phyloP scores from a whole-genome alignment of 2,329 filamentous ascomycete species.

The Penicillium sp. region DNA sequence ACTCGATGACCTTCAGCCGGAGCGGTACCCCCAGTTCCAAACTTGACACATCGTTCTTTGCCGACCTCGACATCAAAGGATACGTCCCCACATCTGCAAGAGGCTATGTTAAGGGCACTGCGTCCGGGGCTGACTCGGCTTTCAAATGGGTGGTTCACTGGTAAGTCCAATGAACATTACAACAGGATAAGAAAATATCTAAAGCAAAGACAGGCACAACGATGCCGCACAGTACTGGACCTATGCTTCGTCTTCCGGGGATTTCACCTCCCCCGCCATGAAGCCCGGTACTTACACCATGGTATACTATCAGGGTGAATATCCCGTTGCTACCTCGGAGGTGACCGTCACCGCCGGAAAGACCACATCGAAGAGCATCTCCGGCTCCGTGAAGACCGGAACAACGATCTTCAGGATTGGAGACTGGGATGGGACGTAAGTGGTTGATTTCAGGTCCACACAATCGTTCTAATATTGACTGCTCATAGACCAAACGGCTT shows the following conservation, averaged over 20 bases:
- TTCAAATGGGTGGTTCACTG: slow-evolving; percentile 62
- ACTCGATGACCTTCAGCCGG: slow-evolving; percentile 59
- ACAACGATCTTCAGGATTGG: slow-evolving; percentile 63
- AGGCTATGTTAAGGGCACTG: slow-evolving; percentile 60
- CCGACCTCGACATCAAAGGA: slow-evolving; percentile 55
- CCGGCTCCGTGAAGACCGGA: slow-evolving; percentile 47
- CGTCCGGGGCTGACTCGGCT: slow-evolving; percentile 53
- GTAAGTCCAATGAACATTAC: slow-evolving; percentile 27
- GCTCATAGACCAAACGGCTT: slow-evolving; percentile 53
- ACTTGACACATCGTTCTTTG: slow-evolving; percentile 59
- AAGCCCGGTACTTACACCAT: slow-evolving; percentile 68
- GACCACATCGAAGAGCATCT: slow-evolving; percentile 51
- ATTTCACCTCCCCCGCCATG: slow-evolving; percentile 64
- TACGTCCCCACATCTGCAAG: slow-evolving; percentile 56
- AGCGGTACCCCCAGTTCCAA: slow-evolving; percentile 53
- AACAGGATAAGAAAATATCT: not conserved
- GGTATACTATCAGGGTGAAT: slow-evolving; percentile 61
- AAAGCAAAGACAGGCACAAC: slow-evolving; percentile 46
- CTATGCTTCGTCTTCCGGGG: slow-evolving; percentile 53
- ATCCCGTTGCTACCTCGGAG: slow-evolving; percentile 50
- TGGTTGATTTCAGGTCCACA: slow-evolving; percentile 9
- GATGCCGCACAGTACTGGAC: slow-evolving; percentile 63
- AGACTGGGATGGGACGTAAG: slow-evolving; percentile 59
- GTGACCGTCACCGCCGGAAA: slow-evolving; percentile 52
- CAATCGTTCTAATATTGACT: not conserved